Evolutionary conservation across 1,284 basidiomycete species (phyloP), one percentile per base, ranked within the genome.

Genomic region (Xerocomus nothofagi): DNA sequence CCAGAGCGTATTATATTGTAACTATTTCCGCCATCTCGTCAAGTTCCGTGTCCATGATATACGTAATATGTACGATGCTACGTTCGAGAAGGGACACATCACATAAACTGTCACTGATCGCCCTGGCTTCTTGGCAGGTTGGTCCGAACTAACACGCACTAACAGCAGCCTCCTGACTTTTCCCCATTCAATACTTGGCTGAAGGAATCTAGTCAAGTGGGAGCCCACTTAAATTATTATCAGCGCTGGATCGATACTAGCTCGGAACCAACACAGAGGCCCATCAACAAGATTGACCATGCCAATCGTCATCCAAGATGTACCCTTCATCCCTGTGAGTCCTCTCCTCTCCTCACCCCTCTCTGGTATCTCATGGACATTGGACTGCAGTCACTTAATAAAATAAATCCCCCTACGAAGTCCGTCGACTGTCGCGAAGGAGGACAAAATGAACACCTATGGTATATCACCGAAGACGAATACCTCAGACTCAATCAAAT

Each of bases 381-480:
- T 24, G 2, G 18, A 15, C 14, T 18, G 27, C 15, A 56, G 55
- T 40, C 47, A 2, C 12, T 12, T 11, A 20, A 44, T 33, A 57
- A 50, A 17, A 54, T 43, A 9, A 37, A 44, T 12, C 56, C 57
- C 2, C 57, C 56, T 4, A 34, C 36, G 2, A 57, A 57, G 24
- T 21, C 26, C 24, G 20, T 57, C 18, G 4, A 24, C 4, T 0
- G 6, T 5, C 17, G 8, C 4, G 41, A 49, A 2, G 21, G 6
- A 0, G 39, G 10, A 10, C 6, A 10, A 7, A 30, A 44, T 1
- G 18, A 21, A 1, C 41, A 59, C 11, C 44, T 57, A 10, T 57
- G 56, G 57, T 57, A 57, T 23, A 57, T 57, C 33, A 57, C 57
- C 27, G 55, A 57, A 31, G 50, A 57, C 37, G 56, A 57, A 32